Evolutionary conservation across 768 basidiomycete genomes (phyloP).

Genomic region (Pleurotus ostreatus): DNA sequence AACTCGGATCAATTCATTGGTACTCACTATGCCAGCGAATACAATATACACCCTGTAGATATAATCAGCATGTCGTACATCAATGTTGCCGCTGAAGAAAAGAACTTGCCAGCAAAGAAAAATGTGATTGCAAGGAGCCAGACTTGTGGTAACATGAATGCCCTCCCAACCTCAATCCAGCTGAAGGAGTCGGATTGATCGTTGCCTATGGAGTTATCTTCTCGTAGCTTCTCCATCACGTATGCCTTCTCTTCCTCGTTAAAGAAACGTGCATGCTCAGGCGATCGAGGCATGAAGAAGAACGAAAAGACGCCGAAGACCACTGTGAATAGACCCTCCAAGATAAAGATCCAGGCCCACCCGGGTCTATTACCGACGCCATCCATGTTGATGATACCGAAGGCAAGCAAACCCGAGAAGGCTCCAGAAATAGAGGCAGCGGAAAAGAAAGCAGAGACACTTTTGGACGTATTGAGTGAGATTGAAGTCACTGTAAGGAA

Average conservation of each 20-base stretch:
- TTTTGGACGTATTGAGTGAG: background rate
- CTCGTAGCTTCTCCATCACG: conserved; percentile 33
- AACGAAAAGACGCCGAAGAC: conserved; percentile 49
- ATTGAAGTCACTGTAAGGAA: background rate
- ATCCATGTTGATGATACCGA: conserved; percentile 61
- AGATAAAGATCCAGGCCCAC: conserved; percentile 69
- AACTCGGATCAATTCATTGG: background rate
- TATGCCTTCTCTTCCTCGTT: conserved; percentile 44
- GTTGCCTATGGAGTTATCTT: conserved; percentile 30
- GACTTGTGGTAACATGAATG: conserved; percentile 50
- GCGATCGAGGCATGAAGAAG: conserved; percentile 43
- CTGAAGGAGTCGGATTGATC: conserved; percentile 39
- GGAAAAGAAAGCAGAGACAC: conserved; percentile 46
- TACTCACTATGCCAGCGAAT: conserved; percentile 45
- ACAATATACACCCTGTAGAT: conserved; percentile 28
- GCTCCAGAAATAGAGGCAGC: conserved; percentile 58
- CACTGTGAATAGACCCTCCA: conserved; percentile 64
- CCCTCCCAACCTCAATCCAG: conserved; percentile 50
- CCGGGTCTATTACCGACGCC: conserved; percentile 59
- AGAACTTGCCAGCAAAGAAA: conserved; percentile 45
- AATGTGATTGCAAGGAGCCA: conserved; percentile 45
- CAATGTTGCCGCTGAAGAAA: too few species aligned
- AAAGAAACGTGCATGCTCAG: conserved; percentile 46
- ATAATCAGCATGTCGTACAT: too few species aligned
- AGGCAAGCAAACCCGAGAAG: conserved; percentile 66